These are phyloP conservation scores for Malus domestica DNA, from an alignment of 306 rosid species.

Conservation along the genomic window ASM211411v1 NC_041794.1:3234501-3235000, in stretches of 20 bases:
- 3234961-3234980: not conserved
- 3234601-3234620: not conserved
- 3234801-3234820: constrained; percentile 34
- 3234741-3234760: constrained; percentile 31
- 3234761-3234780: constrained; percentile 24
- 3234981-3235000: not conserved
- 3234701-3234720: constrained; percentile 22
- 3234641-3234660: constrained; percentile 45
- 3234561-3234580: constrained; percentile 20
- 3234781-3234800: constrained; percentile 25
- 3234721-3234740: constrained; percentile 33
- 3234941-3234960: not conserved
- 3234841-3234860: constrained; percentile 4
- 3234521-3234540: constrained; percentile 50
- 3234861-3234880: not conserved
- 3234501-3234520: constrained; percentile 24
- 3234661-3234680: constrained; percentile 31
- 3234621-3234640: constrained; percentile 35
- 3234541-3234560: constrained; percentile 38
- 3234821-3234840: constrained; percentile 51
- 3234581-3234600: too few species aligned
- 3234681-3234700: constrained; percentile 18
- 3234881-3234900: constrained; percentile 11
- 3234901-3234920: not conserved
- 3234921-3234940: not conserved